Base-by-base conservation (phyloP, 257 asterid genomes). In the Galeopsis tetrahit region DNA sequence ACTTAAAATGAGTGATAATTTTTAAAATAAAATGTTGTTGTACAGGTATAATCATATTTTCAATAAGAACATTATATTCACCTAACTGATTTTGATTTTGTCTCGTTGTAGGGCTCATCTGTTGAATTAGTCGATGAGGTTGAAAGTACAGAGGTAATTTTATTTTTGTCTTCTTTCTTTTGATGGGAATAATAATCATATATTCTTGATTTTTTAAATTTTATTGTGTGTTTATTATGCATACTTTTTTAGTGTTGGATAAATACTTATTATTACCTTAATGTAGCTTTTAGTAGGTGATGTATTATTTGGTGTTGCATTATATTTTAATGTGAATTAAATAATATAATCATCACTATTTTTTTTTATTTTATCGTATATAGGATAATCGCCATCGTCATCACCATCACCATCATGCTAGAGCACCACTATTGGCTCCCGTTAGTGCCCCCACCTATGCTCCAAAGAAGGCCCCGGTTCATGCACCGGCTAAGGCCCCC, bases 41-140 rank as follows among this genome's bases (percentile, higher is more conserved):
- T n/a, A n/a, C n/a, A n/a, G n/a, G n/a, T n/a, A n/a, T n/a, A n/a
- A n/a, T n/a, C n/a, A n/a, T n/a, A n/a, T n/a, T n/a, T n/a, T n/a
- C 28, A 21, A 21, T 21, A 21, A 21, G 28, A 21, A 21, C 0
- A 21, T 0, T 21, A 1, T 21, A 21, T 21, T 48, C 2, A 48
- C 13, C 8, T n/a, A 14, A 48, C 21, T 48, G 7, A 13, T 48
- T 17, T 4, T 49, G 56, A 49, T 49, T n/a, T 49, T 49, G 56
- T 49, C 1, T n/a, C 6, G 10, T 57, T 70, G 76, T 15, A 78
- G 85, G 80, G 49, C 46, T 74, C 79, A n/a, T 75, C 78, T 11
- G 11, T 46, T 0, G 71, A 38, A 34, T 72, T 42, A 5, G 34
- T 67, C 1, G 64, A 72, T 13, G 17, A 49, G 38, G 60, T 40